Percentiles rank a stretch among this genome's conserved stretches.
These are phyloP conservation scores for Ogataea pilisensis DNA, from an alignment of 805 yeast genomes.

Conservation along the genomic window DNA sequence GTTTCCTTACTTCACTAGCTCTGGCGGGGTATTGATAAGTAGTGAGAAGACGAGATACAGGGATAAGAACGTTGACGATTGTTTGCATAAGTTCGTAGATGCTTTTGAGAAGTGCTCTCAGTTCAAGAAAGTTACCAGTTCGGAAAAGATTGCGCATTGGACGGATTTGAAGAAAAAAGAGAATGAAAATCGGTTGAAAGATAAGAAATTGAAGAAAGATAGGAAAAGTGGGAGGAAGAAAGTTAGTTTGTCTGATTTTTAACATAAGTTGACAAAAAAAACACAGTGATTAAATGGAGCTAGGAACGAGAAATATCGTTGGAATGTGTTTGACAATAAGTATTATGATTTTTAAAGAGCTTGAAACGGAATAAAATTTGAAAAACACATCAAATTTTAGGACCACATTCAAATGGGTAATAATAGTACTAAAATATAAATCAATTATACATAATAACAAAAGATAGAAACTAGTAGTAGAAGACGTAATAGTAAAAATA, in stretches of 20 bases:
- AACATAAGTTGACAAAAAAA: too few species aligned
- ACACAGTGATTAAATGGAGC: too few species aligned
- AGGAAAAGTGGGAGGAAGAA: slow-evolving; percentile 21
- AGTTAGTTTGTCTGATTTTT: slow-evolving; percentile 14
- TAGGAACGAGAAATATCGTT: too few species aligned
- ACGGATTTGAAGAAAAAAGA: slow-evolving; percentile 24
- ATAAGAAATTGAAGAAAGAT: slow-evolving; percentile 20
- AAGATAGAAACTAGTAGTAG: too few species aligned
- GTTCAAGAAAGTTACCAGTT: slow-evolving; percentile 36
- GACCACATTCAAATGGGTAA: too few species aligned
- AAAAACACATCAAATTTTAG: too few species aligned
- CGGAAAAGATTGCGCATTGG: slow-evolving; percentile 42
- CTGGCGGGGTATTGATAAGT: slow-evolving; percentile 25
- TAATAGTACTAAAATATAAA: too few species aligned
- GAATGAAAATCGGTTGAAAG: slow-evolving; percentile 19
- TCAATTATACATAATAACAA: too few species aligned
- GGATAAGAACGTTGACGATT: slow-evolving; percentile 41
- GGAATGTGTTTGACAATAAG: too few species aligned
- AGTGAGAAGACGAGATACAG: slow-evolving; percentile 35
- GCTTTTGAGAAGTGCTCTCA: slow-evolving; percentile 30
- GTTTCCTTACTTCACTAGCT: slow-evolving; percentile 25
- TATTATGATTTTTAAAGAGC: too few species aligned
- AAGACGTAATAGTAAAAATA: too few species aligned
- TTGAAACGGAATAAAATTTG: too few species aligned
- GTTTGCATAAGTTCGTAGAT: slow-evolving; percentile 40